phyloP scores from a whole-genome alignment of 495 filamentous ascomycete genomes.

The Friedmanniomyces simplex region DNA sequence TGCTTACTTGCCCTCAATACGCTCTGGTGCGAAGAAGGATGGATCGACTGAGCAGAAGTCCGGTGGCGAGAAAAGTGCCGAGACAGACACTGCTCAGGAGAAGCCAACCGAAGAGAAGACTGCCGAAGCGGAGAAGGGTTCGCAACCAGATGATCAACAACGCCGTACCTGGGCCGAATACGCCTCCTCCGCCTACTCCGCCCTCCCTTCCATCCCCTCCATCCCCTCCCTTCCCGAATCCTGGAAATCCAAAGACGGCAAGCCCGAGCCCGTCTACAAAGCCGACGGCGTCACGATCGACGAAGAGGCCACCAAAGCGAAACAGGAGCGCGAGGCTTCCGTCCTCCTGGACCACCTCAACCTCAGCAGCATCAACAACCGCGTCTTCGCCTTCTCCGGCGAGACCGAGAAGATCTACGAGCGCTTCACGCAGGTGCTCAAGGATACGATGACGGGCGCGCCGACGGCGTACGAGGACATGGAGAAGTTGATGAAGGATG shows the following conservation, averaged over 20 bases:
- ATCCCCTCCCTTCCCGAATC: constrained; percentile 7
- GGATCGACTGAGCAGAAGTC: not conserved
- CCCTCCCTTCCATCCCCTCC: constrained; percentile 9
- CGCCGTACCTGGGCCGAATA: constrained; percentile 16
- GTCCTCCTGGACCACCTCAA: constrained; percentile 69
- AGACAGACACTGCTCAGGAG: no score
- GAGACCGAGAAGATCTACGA: constrained; percentile 70
- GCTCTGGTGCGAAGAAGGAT: constrained; percentile 1
- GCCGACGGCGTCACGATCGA: constrained; percentile 27
- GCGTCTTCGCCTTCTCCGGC: constrained; percentile 67
- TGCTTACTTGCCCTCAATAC: constrained; percentile 11
- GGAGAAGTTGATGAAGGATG: constrained; percentile 66
- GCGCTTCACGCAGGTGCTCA: constrained; percentile 79
- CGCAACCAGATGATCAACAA: not conserved
- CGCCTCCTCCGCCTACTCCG: constrained; percentile 12
- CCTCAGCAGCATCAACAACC: constrained; percentile 65
- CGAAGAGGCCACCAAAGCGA: constrained; percentile 37
- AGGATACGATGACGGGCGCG: constrained; percentile 82
- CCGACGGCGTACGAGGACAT: constrained; percentile 91
- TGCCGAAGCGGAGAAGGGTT: no score
- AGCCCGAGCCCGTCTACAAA: constrained; percentile 32
- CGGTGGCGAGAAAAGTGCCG: not conserved
- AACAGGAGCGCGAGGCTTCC: constrained; percentile 65
- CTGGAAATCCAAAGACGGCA: constrained; percentile 19
- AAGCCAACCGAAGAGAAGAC: not conserved